A percentile compares a stretch with the other conserved stretches of the same genome.
Conservation (phyloP, 441 rosid species). For the Capsella rubella region DNA sequence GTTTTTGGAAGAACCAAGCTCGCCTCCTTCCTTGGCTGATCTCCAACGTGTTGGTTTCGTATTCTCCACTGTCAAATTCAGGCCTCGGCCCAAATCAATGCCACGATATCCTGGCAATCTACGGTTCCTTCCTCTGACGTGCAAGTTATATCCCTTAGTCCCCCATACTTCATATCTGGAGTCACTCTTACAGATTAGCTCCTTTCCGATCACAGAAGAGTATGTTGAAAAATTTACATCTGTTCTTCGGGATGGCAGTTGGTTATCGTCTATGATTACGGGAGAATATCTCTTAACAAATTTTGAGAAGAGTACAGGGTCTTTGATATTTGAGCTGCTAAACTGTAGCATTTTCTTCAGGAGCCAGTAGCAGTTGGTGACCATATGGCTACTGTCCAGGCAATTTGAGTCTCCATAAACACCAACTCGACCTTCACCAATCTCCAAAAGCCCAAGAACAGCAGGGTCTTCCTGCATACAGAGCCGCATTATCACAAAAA, state of each 20-base stretch:
- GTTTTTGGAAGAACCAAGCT: slow-evolving; percentile 44
- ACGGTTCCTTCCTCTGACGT: slow-evolving; percentile 76
- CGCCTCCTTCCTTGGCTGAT: slow-evolving; percentile 41
- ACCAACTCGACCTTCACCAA: slow-evolving; percentile 81
- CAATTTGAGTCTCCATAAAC: slow-evolving; percentile 99
- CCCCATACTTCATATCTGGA: slow-evolving; percentile 98
- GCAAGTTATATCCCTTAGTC: slow-evolving; percentile 83
- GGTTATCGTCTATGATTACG: slow-evolving; percentile 65
- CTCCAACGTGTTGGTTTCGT: slow-evolving; percentile 52
- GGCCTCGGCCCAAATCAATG: slow-evolving; percentile 64
- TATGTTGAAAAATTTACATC: slow-evolving; percentile 88
- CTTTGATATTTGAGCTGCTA: slow-evolving; percentile 71
- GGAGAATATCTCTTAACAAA: slow-evolving; percentile 61
- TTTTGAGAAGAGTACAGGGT: slow-evolving; percentile 78
- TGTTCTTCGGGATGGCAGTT: slow-evolving; percentile 85
- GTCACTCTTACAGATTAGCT: slow-evolving; percentile 75
- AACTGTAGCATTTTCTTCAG: slow-evolving; percentile 85
- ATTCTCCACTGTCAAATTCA: slow-evolving; percentile 56
- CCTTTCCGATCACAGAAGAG: slow-evolving; percentile 85
- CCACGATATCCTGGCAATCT: slow-evolving; percentile 73
- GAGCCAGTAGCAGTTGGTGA: slow-evolving; percentile 96
- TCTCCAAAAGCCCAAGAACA: slow-evolving; percentile 84
- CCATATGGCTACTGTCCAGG: slow-evolving; percentile 99
- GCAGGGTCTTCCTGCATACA: slow-evolving; percentile 79
- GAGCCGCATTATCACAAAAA: slow-evolving; percentile 16